A percentile compares a stretch with the other conserved stretches of the same genome.
Conservation (phyloP, 352 stramenopile species). For the Globisporangium apiculatum region DNA sequence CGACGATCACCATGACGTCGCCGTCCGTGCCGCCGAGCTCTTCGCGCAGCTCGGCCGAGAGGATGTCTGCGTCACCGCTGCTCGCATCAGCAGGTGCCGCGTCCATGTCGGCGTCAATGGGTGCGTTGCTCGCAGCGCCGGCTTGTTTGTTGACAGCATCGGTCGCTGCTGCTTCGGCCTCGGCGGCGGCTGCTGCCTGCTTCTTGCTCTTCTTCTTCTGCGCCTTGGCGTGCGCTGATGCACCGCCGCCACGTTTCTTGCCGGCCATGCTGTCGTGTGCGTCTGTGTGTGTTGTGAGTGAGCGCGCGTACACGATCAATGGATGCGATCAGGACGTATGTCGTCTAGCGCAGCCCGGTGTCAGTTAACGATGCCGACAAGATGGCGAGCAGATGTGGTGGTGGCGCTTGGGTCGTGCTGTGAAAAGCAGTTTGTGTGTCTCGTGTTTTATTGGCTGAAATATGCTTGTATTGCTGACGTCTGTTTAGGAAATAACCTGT, state of each 20-base stretch:
- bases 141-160: not conserved
- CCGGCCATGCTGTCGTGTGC: constrained; percentile 23
- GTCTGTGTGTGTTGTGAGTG: not conserved
- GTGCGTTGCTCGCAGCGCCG: not conserved
- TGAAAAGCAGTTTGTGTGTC: no score
- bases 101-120: constrained; percentile 3
- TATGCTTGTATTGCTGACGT: no score
- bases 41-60: constrained; percentile 58
- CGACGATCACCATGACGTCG: constrained; percentile 55
- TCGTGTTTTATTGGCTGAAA: no score
- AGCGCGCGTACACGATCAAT: not conserved
- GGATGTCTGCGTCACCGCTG: constrained; percentile 17
- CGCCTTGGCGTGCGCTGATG: constrained; percentile 27
- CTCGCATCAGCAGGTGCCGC: constrained; percentile 1
- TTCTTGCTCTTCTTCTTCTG: constrained; percentile 46
- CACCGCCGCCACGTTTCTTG: constrained; percentile 45
- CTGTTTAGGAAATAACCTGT: no score
- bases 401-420: no score
- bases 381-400: not conserved
- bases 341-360: no score
- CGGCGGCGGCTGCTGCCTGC: constrained; percentile 6
- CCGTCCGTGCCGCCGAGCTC: constrained; percentile 55
- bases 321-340: no score
- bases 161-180: constrained; percentile 6
- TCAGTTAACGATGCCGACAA: no score